These are phyloP conservation scores for Galerina marginata DNA, from an alignment of 768 basidiomycete species.

Conservation along the genomic window DNA sequence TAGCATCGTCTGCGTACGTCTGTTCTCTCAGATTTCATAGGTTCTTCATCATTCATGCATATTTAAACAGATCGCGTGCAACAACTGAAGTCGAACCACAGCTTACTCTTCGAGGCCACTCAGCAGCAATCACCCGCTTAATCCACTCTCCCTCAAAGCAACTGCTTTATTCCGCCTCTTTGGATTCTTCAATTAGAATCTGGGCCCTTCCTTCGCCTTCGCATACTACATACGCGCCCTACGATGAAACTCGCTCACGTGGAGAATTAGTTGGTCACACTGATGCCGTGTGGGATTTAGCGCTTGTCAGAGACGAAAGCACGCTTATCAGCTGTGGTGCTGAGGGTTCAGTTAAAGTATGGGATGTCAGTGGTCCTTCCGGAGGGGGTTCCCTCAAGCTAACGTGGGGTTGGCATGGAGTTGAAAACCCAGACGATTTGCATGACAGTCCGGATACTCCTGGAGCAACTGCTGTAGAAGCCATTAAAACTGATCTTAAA, in stretches of 20 bases:
- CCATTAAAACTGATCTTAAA: slow-evolving; percentile 81
- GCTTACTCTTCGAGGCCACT: slow-evolving; percentile 92
- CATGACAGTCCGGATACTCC: slow-evolving; percentile 58
- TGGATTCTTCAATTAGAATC: slow-evolving; percentile 91
- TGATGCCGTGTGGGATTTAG: slow-evolving; percentile 96
- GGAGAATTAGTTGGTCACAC: slow-evolving; percentile 91
- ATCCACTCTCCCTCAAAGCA: slow-evolving; percentile 78
- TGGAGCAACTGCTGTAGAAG: slow-evolving; percentile 85
- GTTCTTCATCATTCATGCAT: slow-evolving; percentile 18
- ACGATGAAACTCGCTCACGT: slow-evolving; percentile 78
- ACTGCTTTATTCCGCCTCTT: slow-evolving; percentile 86
- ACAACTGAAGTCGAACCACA: slow-evolving; percentile 92
- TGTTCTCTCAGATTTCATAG: slow-evolving; percentile 15
- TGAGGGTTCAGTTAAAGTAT: slow-evolving; percentile 91
- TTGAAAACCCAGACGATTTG: slow-evolving; percentile 55
- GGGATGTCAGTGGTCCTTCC: slow-evolving; percentile 80
- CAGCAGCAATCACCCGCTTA: slow-evolving; percentile 86
- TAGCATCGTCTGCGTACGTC: slow-evolving; percentile 80
- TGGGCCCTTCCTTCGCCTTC: slow-evolving; percentile 82
- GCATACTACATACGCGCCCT: slow-evolving; percentile 91
- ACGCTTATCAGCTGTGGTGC: slow-evolving; percentile 90
- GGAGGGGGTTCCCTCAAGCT: slow-evolving; percentile 69
- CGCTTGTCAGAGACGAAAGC: slow-evolving; percentile 81
- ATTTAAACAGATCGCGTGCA: slow-evolving; percentile 56
- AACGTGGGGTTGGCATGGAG: slow-evolving; percentile 81